These are phyloP conservation scores for Jatropha podagrica DNA, from an alignment of 441 rosid species.

Conservation along the genomic window DNA sequence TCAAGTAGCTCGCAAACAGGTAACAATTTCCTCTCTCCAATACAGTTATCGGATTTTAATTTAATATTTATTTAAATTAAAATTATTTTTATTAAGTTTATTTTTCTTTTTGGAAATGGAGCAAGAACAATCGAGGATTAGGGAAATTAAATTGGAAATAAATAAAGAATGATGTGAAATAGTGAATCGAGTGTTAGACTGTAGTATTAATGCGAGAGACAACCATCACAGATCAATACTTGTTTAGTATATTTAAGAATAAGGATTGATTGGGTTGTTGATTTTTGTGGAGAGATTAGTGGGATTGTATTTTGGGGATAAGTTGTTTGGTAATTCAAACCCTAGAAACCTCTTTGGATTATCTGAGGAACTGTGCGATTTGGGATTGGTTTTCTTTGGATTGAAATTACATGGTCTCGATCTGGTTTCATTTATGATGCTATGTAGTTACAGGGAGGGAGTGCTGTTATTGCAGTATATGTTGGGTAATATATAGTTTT, in stretches of 20 bases:
- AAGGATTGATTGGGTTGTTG: slow-evolving; percentile 12
- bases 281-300: not conserved
- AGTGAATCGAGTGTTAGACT: slow-evolving; percentile 20
- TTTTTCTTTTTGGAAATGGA: slow-evolving; percentile 1
- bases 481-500: slow-evolving; percentile 3
- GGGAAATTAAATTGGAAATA: not conserved
- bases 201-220: slow-evolving; percentile 19
- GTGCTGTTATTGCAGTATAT: not conserved
- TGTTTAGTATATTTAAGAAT: not conserved
- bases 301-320: not conserved
- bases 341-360: slow-evolving; percentile 14
- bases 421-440: slow-evolving; percentile 4
- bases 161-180: not conserved
- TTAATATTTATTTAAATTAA: not conserved
- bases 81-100: not conserved
- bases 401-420: slow-evolving; percentile 4
- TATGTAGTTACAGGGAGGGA: not conserved
- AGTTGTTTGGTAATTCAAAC: slow-evolving; percentile 8
- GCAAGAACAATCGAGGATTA: not conserved
- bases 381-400: not conserved
- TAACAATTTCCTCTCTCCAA: slow-evolving; percentile 25
- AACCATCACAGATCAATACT: not conserved
- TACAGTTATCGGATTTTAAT: slow-evolving; percentile 9
- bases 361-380: slow-evolving; percentile 5
- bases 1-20: slow-evolving; percentile 15